Evolutionary conservation across 139 green algal species (phyloP).

Genomic region (Haematococcus lacustris): DNA sequence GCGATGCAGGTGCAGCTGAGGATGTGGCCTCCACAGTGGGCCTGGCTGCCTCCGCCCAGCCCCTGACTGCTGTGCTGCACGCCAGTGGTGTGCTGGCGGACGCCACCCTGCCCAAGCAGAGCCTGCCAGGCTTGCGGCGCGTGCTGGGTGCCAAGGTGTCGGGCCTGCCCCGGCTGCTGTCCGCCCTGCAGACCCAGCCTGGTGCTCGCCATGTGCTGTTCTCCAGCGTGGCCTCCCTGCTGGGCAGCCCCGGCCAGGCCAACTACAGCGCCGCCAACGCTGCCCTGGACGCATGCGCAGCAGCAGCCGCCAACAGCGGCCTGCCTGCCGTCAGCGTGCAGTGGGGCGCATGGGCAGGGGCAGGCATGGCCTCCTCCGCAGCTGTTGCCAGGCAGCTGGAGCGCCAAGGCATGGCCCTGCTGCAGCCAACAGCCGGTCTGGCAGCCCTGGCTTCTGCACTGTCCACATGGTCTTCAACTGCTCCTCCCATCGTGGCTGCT

Average conservation of each 20-base stretch:
- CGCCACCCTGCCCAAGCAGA: too few species aligned
- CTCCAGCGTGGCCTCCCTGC: conserved; percentile 63
- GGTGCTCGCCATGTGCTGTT: conserved; percentile 13
- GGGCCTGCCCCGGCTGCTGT: too few species aligned
- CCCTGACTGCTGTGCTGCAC: too few species aligned
- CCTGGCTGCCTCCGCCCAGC: too few species aligned
- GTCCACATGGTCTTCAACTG: neutral
- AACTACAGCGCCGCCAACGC: conserved; percentile 76
- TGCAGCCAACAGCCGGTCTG: conserved; percentile 33
- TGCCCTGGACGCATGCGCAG: conserved; percentile 42
- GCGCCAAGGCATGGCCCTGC: conserved; percentile 41
- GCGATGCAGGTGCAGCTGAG: too few species aligned
- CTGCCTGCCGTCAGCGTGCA: conserved; percentile 50
- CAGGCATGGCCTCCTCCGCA: conserved; percentile 33
- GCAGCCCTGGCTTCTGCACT: conserved; percentile 20
- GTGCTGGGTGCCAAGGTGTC: too few species aligned
- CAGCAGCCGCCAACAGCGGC: conserved; percentile 20
- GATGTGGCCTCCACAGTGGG: too few species aligned
- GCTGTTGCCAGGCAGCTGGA: conserved; percentile 24
- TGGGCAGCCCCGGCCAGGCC: conserved; percentile 66
- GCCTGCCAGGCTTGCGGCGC: too few species aligned
- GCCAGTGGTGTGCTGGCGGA: too few species aligned
- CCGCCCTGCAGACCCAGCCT: neutral
- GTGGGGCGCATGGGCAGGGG: conserved; percentile 61
- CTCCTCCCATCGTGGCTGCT: conserved; percentile 13